phyloP scores from a whole-genome alignment of 352 stramenopile species.

The Elongisporangium senticosum region DNA sequence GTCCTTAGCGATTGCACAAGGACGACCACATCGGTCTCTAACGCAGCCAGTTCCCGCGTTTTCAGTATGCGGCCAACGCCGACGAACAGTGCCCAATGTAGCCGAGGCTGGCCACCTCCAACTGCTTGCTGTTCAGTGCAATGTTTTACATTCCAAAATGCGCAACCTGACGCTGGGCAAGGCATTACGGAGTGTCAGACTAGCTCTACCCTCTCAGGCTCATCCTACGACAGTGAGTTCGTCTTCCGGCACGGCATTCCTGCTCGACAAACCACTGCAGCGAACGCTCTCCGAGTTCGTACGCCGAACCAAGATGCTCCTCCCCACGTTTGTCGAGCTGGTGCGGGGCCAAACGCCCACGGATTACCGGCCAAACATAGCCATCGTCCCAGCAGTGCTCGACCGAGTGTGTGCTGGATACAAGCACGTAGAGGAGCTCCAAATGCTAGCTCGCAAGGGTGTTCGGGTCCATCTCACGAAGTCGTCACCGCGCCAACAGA shows the following conservation, averaged over 20 bases:
- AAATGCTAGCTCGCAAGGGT: neutral
- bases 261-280: constrained; percentile 2
- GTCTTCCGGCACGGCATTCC: neutral
- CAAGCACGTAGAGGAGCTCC: neutral
- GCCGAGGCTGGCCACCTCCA: too few species aligned
- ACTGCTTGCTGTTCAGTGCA: too few species aligned
- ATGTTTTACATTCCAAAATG: too few species aligned
- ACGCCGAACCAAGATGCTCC: neutral
- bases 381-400: constrained; percentile 3
- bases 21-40: too few species aligned
- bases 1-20: too few species aligned
- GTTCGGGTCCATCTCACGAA: constrained; percentile 1
- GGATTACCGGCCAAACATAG: constrained; percentile 2
- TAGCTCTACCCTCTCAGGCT: too few species aligned
- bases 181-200: too few species aligned
- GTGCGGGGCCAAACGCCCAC: neutral
- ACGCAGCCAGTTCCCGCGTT: too few species aligned
- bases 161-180: too few species aligned
- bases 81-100: too few species aligned
- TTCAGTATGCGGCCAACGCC: too few species aligned
- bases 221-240: too few species aligned
- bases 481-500: neutral
- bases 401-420: neutral
- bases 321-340: constrained; percentile 1
- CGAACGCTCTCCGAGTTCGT: constrained; percentile 1